Evolutionary conservation across 768 basidiomycete species (phyloP).

Genomic region (Pleurotus sapidus): DNA sequence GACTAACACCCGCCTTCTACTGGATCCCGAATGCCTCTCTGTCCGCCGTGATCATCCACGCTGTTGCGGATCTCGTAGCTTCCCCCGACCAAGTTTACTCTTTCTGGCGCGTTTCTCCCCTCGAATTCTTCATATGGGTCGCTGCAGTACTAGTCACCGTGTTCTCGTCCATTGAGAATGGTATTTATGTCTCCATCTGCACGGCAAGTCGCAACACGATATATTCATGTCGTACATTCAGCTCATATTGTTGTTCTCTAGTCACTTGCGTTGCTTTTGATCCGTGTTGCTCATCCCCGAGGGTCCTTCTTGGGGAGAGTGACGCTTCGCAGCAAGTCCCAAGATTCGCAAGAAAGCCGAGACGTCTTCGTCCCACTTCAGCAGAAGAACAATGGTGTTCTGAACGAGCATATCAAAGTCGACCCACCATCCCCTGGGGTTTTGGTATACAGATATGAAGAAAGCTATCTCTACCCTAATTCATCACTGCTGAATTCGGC

Average conservation of each 20-base stretch:
- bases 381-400: constrained; percentile 43
- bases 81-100: constrained; percentile 75
- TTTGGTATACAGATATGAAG: constrained; percentile 89
- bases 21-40: constrained; percentile 83
- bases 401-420: constrained; percentile 70
- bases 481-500: constrained; percentile 63
- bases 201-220: constrained; percentile 22
- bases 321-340: constrained; percentile 44
- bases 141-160: constrained; percentile 88
- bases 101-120: constrained; percentile 92
- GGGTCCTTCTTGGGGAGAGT: constrained; percentile 91
- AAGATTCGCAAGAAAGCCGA: constrained; percentile 38
- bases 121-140: constrained; percentile 88
- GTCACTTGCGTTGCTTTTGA: constrained; percentile 75
- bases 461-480: constrained; percentile 87
- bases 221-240: background rate
- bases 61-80: constrained; percentile 85
- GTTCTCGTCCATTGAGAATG: constrained; percentile 92
- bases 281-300: constrained; percentile 85
- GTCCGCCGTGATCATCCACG: constrained; percentile 95
- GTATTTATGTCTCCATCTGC: constrained; percentile 85
- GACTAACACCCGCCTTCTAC: constrained; percentile 88
- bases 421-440: constrained; percentile 82
- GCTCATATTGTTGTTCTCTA: background rate
- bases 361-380: constrained; percentile 84